Evolutionary conservation across 2,329 filamentous ascomycete species (phyloP).

Genomic region (Hypoxylon sp.): DNA sequence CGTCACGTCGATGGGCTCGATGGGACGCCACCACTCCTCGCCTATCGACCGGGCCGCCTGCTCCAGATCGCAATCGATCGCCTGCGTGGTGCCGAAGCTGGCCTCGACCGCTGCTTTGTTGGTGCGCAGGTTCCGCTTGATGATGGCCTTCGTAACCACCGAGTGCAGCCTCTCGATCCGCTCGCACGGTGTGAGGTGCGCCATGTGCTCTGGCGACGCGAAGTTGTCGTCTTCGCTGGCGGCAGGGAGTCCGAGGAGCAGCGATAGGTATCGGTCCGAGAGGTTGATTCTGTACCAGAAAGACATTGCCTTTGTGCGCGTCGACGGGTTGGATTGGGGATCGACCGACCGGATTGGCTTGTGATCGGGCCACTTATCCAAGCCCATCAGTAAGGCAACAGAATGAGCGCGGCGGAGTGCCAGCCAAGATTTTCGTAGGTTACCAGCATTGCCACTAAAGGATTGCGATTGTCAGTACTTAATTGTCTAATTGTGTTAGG

Average conservation of each 20-base stretch:
- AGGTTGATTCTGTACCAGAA: slow-evolving; percentile 61
- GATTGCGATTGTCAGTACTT: neutral
- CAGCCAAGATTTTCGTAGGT: slow-evolving; percentile 64
- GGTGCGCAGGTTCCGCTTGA: slow-evolving; percentile 55
- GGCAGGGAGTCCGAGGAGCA: slow-evolving; percentile 60
- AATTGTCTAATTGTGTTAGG: too few relatives aligned
- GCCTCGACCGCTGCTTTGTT: slow-evolving; percentile 38
- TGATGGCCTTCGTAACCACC: slow-evolving; percentile 54
- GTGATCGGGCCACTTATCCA: slow-evolving; percentile 49
- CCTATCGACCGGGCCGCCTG: slow-evolving; percentile 53
- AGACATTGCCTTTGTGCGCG: slow-evolving; percentile 42
- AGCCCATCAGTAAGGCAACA: slow-evolving; percentile 61
- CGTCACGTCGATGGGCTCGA: slow-evolving; percentile 39
- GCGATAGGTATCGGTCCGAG: slow-evolving; percentile 59
- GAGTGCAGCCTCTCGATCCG: slow-evolving; percentile 56
- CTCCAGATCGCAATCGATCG: slow-evolving; percentile 59
- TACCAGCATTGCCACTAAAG: slow-evolving; percentile 56
- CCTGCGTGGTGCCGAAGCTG: slow-evolving; percentile 52
- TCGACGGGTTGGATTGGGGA: slow-evolving; percentile 45
- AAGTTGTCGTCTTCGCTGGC: slow-evolving; percentile 54
- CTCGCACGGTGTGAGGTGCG: slow-evolving; percentile 51
- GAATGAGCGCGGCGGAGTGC: slow-evolving; percentile 58
- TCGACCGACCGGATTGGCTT: slow-evolving; percentile 52
- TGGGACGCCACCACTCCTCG: slow-evolving; percentile 58
- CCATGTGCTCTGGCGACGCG: slow-evolving; percentile 41